Evolutionary conservation across 1,284 basidiomycete genomes (phyloP).

Genomic region (Malassezia slooffiae): DNA sequence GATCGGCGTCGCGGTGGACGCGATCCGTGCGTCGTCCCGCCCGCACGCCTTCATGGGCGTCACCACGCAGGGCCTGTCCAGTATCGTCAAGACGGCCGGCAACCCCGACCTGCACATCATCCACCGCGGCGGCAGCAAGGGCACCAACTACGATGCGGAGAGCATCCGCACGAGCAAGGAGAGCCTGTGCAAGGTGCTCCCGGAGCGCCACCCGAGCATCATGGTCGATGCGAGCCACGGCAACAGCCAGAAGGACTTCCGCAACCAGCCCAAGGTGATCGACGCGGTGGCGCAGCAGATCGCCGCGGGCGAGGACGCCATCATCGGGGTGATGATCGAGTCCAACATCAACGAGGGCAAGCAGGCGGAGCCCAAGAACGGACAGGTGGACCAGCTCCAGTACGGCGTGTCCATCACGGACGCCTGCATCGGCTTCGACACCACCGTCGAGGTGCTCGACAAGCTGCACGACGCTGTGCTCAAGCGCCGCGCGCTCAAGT

Average conservation of each 20-base stretch:
- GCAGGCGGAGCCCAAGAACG: slow-evolving; percentile 44
- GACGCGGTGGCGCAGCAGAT: slow-evolving; percentile 69
- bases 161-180: slow-evolving; percentile 68
- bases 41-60: slow-evolving; percentile 47
- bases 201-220: slow-evolving; percentile 36
- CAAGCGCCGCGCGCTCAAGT: slow-evolving; percentile 4
- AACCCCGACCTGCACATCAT: slow-evolving; percentile 52
- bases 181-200: slow-evolving; percentile 50
- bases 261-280: slow-evolving; percentile 52
- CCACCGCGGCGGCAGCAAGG: slow-evolving; percentile 43
- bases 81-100: slow-evolving; percentile 88
- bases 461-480: slow-evolving; percentile 40
- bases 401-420: slow-evolving; percentile 47
- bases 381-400: slow-evolving; percentile 31
- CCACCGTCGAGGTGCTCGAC: slow-evolving; percentile 52
- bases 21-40: slow-evolving; percentile 37
- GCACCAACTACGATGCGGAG: slow-evolving; percentile 55
- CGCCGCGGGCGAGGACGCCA: slow-evolving; percentile 60
- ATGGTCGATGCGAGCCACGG: slow-evolving; percentile 47
- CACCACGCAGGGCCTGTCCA: slow-evolving; percentile 56
- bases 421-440: slow-evolving; percentile 80
- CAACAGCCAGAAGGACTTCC: slow-evolving; percentile 45
- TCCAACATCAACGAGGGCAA: slow-evolving; percentile 64
- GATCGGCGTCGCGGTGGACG: slow-evolving; percentile 44
- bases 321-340: slow-evolving; percentile 96